These are phyloP conservation scores for Inga leiocalycina DNA, from an alignment of 306 rosid species.

Conservation along the genomic window DNA sequence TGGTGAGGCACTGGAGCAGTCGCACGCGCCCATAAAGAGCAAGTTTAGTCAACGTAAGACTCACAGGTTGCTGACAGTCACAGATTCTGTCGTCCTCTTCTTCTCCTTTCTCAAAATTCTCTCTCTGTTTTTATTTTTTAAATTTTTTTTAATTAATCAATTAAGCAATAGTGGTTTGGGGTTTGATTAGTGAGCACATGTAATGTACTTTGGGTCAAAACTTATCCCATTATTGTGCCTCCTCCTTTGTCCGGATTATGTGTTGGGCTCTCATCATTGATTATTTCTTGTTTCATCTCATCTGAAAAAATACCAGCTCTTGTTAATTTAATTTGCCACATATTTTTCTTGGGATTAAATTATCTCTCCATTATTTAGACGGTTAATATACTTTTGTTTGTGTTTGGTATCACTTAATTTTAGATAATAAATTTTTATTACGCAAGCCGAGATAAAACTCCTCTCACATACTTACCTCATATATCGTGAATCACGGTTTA, in stretches of 20 bases:
- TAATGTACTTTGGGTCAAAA: constrained; percentile 18
- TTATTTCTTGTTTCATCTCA: constrained; percentile 6
- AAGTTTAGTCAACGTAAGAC: constrained; percentile 12
- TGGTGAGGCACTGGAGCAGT: background rate
- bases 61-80: constrained; percentile 16
- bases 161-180: constrained; percentile 2
- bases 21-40: background rate
- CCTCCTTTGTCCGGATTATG: background rate
- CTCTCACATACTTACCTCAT: too few relatives aligned
- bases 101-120: background rate
- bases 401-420: too few relatives aligned
- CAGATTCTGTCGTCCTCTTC: constrained; percentile 18
- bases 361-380: background rate
- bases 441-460: too few relatives aligned
- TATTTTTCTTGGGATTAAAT: too few relatives aligned
- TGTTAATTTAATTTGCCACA: too few relatives aligned
- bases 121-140: background rate
- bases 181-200: constrained; percentile 11
- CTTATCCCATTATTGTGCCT: constrained; percentile 2
- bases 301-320: background rate
- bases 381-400: too few relatives aligned
- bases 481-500: too few relatives aligned
- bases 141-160: background rate
- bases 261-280: background rate
- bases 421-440: too few relatives aligned